Conservation (phyloP, 202 grass and related monocot genomes). For the Schoenoplectus tabernaemontani region DNA sequence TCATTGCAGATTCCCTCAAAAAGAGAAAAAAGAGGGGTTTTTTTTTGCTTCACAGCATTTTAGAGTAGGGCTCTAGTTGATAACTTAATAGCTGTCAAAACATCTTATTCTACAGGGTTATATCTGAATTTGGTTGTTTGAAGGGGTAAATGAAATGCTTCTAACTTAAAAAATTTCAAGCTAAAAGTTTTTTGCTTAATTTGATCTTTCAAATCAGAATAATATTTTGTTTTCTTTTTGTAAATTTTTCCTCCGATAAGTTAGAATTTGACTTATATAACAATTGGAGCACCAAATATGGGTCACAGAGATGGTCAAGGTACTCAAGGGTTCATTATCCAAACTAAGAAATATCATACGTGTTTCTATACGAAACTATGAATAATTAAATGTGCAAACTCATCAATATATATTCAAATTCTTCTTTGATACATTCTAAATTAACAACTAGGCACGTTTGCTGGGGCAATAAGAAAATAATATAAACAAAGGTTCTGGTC, state of each 20-base stretch:
- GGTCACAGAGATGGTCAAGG: neutral
- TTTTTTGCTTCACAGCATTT: neutral
- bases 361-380: neutral
- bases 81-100: neutral
- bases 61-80: neutral
- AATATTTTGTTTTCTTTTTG: neutral
- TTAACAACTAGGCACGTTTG: constrained; percentile 2
- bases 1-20: neutral
- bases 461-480: neutral
- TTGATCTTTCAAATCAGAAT: neutral
- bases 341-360: neutral
- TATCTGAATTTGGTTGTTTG: neutral
- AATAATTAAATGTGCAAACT: neutral
- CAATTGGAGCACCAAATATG: neutral
- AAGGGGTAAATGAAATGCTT: neutral
- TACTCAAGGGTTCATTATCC: neutral
- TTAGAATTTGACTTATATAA: neutral
- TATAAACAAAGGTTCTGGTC: neutral
- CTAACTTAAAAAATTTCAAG: neutral
- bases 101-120: neutral
- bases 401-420: neutral
- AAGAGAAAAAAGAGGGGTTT: neutral
- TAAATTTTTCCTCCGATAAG: neutral
- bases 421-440: neutral
- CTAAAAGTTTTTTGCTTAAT: neutral